These are phyloP conservation scores for Prinsepia uniflora DNA, from an alignment of 306 rosid genomes.

Conservation along the genomic window DNA sequence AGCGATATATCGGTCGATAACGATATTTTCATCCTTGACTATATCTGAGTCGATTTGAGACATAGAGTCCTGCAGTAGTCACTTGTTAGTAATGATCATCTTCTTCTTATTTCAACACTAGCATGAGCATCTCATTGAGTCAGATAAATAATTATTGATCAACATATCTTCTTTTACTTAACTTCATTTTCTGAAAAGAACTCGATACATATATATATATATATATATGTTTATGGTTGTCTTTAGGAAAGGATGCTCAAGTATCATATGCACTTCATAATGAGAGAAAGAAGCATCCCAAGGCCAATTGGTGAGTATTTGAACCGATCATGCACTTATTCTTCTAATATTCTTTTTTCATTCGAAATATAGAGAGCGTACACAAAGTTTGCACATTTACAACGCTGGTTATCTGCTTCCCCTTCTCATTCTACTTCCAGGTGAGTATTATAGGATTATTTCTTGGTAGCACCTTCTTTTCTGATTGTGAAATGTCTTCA, in stretches of 20 bases:
- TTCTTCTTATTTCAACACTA: too few relatives aligned
- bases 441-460: slow-evolving; percentile 33
- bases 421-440: slow-evolving; percentile 55
- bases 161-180: not conserved
- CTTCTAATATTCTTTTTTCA: slow-evolving; percentile 3
- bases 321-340: slow-evolving; percentile 6
- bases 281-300: slow-evolving; percentile 89
- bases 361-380: slow-evolving; percentile 59
- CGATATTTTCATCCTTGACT: too few relatives aligned
- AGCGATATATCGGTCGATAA: too few relatives aligned
- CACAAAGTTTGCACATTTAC: slow-evolving; percentile 74
- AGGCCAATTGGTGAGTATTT: slow-evolving; percentile 37
- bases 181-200: slow-evolving; percentile 2
- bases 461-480: slow-evolving; percentile 1
- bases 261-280: slow-evolving; percentile 94
- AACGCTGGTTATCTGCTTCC: slow-evolving; percentile 84
- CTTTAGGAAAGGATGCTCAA: slow-evolving; percentile 95
- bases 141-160: too few relatives aligned
- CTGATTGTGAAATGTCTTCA: not conserved
- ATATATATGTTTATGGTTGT: slow-evolving; percentile 12
- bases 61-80: too few relatives aligned
- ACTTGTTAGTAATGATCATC: too few relatives aligned
- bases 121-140: too few relatives aligned
- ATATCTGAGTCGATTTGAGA: too few relatives aligned
- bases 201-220: too few relatives aligned